phyloP scores from a whole-genome alignment of 1,284 basidiomycete genomes.

The Malassezia psittaci region DNA sequence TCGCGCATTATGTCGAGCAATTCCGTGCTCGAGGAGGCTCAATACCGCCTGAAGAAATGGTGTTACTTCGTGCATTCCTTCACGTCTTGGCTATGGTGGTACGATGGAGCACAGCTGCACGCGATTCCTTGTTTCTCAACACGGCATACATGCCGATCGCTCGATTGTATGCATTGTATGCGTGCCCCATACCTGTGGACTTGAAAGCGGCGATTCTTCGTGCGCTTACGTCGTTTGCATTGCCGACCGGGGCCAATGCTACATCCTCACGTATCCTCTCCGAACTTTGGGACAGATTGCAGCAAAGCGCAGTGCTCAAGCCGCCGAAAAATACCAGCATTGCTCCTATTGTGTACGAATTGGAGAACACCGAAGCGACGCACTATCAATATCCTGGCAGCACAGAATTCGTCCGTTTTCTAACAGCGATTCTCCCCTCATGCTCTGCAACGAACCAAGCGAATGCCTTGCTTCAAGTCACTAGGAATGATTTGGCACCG shows the following conservation, averaged over 20 bases:
- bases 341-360: conserved; percentile 52
- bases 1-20: conserved; percentile 41
- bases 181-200: conserved; percentile 59
- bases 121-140: conserved; percentile 67
- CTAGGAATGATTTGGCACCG: conserved; percentile 12
- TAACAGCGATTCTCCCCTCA: conserved; percentile 57
- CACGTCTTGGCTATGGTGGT: conserved; percentile 70
- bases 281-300: conserved; percentile 70
- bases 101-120: conserved; percentile 64
- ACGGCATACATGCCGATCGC: conserved; percentile 61
- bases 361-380: conserved; percentile 73
- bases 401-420: conserved; percentile 72
- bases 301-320: conserved; percentile 59
- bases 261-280: conserved; percentile 57
- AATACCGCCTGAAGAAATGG: conserved; percentile 64
- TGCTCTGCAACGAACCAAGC: conserved; percentile 1
- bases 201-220: conserved; percentile 79
- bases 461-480: conserved; percentile 18
- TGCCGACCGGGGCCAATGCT: conserved; percentile 1
- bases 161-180: conserved; percentile 55
- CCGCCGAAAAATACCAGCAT: conserved; percentile 18
- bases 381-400: conserved; percentile 73
- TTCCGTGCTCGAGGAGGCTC: conserved; percentile 19
- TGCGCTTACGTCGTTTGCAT: conserved; percentile 67
- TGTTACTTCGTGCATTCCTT: conserved; percentile 69